Percentiles rank a stretch among this genome's conserved stretches.
Evolutionary conservation across 2,329 filamentous ascomycete species (phyloP).

Genomic region (Massarina eburnea): DNA sequence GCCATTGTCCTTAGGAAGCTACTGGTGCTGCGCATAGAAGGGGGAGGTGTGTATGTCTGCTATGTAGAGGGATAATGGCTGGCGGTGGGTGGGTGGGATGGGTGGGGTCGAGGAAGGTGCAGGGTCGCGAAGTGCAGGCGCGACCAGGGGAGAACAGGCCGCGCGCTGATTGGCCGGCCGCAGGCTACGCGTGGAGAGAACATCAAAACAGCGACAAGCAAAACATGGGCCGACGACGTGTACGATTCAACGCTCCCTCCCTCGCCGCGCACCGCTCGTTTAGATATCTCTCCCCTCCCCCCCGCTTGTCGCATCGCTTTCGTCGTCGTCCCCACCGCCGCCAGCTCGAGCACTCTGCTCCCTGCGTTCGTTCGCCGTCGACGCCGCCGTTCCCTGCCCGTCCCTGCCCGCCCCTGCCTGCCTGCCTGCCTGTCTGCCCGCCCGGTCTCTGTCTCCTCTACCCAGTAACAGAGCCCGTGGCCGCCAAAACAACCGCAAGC

Average conservation of each 20-base stretch:
- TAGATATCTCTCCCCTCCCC: background rate
- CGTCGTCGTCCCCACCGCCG: background rate
- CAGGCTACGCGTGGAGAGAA: background rate
- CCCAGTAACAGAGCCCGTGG: slow-evolving; percentile 1
- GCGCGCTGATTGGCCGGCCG: slow-evolving; percentile 15
- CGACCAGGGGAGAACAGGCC: slow-evolving; percentile 7
- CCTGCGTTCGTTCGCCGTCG: background rate
- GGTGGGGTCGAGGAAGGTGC: slow-evolving; percentile 7
- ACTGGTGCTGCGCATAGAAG: slow-evolving; percentile 15
- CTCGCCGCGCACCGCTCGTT: background rate
- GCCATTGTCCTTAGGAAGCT: slow-evolving; percentile 31
- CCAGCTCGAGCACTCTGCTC: slow-evolving; percentile 9
- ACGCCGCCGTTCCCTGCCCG: slow-evolving; percentile 9
- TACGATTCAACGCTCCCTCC: slow-evolving; percentile 10
- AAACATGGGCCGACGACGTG: slow-evolving; percentile 17
- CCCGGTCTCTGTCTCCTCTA: slow-evolving; percentile 3
- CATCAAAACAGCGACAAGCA: slow-evolving; percentile 31
- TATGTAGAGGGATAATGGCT: no score
- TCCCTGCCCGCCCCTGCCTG: slow-evolving; percentile 2
- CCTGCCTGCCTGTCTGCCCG: slow-evolving; percentile 4
- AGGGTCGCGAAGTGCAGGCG: slow-evolving; percentile 6
- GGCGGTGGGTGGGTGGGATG: no score
- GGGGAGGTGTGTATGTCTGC: no score
- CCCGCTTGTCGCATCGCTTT: background rate
- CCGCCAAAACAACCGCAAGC: slow-evolving; percentile 9